phyloP scores from a whole-genome alignment of 2,329 filamentous ascomycete genomes.

The Chaetomium sp. region DNA sequence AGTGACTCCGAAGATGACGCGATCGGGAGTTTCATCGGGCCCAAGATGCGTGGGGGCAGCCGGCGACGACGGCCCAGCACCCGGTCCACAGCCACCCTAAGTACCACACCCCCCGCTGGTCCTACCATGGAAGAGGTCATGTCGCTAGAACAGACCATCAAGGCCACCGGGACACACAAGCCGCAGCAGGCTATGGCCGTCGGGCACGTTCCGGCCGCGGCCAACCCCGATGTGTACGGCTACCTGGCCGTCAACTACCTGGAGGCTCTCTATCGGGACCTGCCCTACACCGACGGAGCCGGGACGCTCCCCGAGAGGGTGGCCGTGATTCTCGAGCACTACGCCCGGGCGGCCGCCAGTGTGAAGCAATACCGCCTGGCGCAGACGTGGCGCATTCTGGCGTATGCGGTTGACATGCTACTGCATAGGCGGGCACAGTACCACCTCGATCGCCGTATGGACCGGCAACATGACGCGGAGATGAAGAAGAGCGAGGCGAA shows the following conservation, averaged over 20 bases:
- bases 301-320: conserved; percentile 43
- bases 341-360: conserved; percentile 50
- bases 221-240: conserved; percentile 46
- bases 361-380: conserved; percentile 53
- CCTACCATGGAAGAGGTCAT: conserved; percentile 35
- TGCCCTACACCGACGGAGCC: conserved; percentile 36
- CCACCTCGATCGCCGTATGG: conserved; percentile 46
- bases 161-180: conserved; percentile 50
- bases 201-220: conserved; percentile 48
- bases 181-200: conserved; percentile 58
- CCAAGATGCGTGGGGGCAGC: conserved; percentile 32
- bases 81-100: conserved; percentile 40
- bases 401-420: conserved; percentile 49
- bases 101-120: conserved; percentile 50
- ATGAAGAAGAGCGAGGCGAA: conserved; percentile 28
- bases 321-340: conserved; percentile 46
- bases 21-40: conserved; percentile 52
- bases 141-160: conserved; percentile 52
- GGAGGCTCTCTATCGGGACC: conserved; percentile 42
- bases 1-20: conserved; percentile 63
- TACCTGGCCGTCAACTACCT: conserved; percentile 53
- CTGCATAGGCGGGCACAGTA: conserved; percentile 50
- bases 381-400: conserved; percentile 58
- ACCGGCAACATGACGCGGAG: conserved; percentile 26
- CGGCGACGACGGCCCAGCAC: conserved; percentile 38